These are phyloP conservation scores for Vitis rupestris DNA, from an alignment of 164 flowering plant species.

Conservation along the genomic window DNA sequence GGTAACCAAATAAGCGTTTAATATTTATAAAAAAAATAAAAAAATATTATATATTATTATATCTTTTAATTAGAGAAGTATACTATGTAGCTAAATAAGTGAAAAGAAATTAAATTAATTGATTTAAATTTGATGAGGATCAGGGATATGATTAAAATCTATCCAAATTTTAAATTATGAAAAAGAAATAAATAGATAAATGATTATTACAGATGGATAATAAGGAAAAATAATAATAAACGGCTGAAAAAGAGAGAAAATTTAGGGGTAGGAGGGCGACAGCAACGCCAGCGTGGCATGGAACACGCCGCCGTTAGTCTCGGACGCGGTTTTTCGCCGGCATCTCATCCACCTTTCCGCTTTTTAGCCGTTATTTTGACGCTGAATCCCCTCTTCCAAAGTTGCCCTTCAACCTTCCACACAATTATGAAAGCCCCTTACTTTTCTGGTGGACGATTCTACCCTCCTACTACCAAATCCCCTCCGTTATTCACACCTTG, in stretches of 20 bases:
- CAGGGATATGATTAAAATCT: neutral
- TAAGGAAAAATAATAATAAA: no score
- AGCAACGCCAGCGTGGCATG: conserved; percentile 4
- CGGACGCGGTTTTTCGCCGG: conserved; percentile 14
- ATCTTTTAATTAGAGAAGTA: no score
- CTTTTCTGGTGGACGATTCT: conserved; percentile 5
- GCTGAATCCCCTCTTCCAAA: neutral
- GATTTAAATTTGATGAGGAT: no score
- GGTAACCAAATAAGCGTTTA: no score
- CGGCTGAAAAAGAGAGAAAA: neutral
- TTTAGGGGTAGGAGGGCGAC: neutral
- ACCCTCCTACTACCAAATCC: neutral
- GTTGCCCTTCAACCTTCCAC: neutral
- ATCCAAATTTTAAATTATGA: neutral
- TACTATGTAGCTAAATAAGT: no score
- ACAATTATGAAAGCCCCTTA: neutral
- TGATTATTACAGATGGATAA: neutral
- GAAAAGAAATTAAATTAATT: no score
- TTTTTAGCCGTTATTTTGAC: neutral
- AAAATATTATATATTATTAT: no score
- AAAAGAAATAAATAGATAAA: neutral
- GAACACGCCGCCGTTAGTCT: conserved; percentile 6
- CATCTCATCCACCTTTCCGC: no score
- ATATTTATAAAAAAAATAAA: no score
- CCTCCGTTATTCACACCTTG: no score